Evolutionary conservation across 352 stramenopile genomes (phyloP), one percentile per base, ranked within the genome.

Genomic region (Pythium aquatile): DNA sequence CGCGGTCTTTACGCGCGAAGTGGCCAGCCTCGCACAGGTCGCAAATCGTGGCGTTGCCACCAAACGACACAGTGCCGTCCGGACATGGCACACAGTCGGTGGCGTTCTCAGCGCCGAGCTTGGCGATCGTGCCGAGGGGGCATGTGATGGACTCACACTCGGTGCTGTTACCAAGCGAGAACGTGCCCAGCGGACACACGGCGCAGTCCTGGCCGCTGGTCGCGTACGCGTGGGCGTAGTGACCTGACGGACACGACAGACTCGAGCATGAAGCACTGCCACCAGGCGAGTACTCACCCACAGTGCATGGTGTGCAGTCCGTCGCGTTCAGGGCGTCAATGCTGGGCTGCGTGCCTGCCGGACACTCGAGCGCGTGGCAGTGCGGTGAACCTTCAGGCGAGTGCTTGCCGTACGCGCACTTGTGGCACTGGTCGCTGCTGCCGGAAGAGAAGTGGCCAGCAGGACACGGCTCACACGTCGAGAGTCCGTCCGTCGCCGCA

Each of bases 351-450:
- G 48, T 70, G n/a, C 76, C 76, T 0, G 60, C 32, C 2, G 70
- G 60, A 17, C 76, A 84, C 33, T 73, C 61, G 30, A 78, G 46
- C 20, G 65, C 37, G 16, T 68, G 59, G 53, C 76, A 84, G 37
- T 65, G 65, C 1, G 74, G 11, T 1, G 73, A 54, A 9, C 65
- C 69, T 13, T 63, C 66, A 0, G 52, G 58, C 8, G 71, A 55
- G 55, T 65, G 79, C 30, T 74, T 81, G 58, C 72, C 69, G 28
- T 55, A 59, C 5, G 56, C 42, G n/a, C 74, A 81, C 32, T 63
- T 63, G 61, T 76, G 74, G 63, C 74, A 81, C 51, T 77, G 68
- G 52, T 81, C 74, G 52, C 71, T 79, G 46, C 68, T 61, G 14
- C 74, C 71, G 0, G 54, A 35, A 2, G 71, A 75, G 54, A 73